phyloP scores from a whole-genome alignment of 2,329 filamentous ascomycete genomes.

The Penicillium capsulatum region DNA sequence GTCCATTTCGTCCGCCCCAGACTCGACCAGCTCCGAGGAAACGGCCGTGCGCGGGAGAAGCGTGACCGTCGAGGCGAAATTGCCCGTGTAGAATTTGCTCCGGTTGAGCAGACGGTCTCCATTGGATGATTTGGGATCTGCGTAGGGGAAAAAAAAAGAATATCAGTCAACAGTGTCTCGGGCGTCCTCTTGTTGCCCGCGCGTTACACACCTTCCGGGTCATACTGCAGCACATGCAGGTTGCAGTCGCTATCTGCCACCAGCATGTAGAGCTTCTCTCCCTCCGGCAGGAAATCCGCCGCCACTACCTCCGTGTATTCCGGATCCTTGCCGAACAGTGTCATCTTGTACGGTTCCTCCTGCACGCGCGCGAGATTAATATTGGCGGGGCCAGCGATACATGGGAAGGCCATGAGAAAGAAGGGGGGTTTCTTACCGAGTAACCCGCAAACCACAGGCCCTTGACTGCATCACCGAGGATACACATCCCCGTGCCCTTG shows the following conservation, averaged over 20 bases:
- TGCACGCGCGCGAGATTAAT: conserved; percentile 23
- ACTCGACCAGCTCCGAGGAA: conserved; percentile 36
- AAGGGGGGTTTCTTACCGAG: conserved; percentile 50
- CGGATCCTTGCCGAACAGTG: conserved; percentile 82
- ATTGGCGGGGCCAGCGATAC: too few relatives aligned
- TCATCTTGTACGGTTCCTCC: conserved; percentile 95
- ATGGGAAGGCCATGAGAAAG: neutral
- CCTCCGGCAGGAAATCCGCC: conserved; percentile 84
- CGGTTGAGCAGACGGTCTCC: conserved; percentile 83
- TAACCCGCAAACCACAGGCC: conserved; percentile 96
- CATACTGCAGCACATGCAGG: conserved; percentile 85
- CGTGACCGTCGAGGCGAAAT: conserved; percentile 69
- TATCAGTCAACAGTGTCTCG: conserved; percentile 3
- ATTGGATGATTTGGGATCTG: conserved; percentile 88
- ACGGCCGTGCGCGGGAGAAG: conserved; percentile 66
- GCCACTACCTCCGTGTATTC: conserved; percentile 72
- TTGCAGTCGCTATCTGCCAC: conserved; percentile 81
- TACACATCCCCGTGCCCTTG: conserved; percentile 74
- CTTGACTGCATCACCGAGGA: conserved; percentile 87
- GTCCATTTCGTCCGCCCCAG: conserved; percentile 39
- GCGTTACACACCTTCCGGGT: conserved; percentile 75
- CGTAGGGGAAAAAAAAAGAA: too few relatives aligned
- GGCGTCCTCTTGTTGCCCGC: neutral
- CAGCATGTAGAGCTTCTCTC: conserved; percentile 75
- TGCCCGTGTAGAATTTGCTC: conserved; percentile 81